phyloP scores from a whole-genome alignment of 2,329 filamentous ascomycete genomes.

The Neonectria sp. region DNA sequence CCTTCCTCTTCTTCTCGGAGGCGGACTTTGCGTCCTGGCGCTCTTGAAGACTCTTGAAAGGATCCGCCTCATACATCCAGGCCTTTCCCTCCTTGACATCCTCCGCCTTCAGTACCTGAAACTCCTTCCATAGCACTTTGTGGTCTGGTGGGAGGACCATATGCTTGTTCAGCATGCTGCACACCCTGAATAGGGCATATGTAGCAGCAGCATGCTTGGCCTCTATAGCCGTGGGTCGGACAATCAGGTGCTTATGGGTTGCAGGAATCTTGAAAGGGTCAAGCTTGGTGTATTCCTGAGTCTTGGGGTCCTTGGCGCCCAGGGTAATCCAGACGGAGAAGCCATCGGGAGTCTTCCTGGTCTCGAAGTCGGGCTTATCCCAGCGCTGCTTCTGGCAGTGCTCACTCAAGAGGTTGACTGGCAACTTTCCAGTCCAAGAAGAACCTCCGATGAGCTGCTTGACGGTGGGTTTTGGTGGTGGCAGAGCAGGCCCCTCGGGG shows the following conservation, averaged over 20 bases:
- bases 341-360: conserved; percentile 80
- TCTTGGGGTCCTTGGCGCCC: conserved; percentile 83
- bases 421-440: conserved; percentile 97
- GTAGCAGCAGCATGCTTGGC: conserved; percentile 94
- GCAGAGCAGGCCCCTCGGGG: conserved; percentile 54
- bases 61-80: conserved; percentile 97
- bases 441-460: conserved; percentile 92
- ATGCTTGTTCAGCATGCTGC: conserved; percentile 95
- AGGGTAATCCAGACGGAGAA: conserved; percentile 88
- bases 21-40: conserved; percentile 83
- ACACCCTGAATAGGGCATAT: conserved; percentile 91
- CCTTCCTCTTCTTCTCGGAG: conserved; percentile 84
- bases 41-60: conserved; percentile 86
- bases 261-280: conserved; percentile 87
- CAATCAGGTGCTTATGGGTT: conserved; percentile 81
- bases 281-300: conserved; percentile 80
- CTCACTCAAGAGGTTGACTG: conserved; percentile 93
- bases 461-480: conserved; percentile 72
- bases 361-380: conserved; percentile 93
- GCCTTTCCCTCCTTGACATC: conserved; percentile 83
- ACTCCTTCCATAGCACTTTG: conserved; percentile 92
- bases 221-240: conserved; percentile 86
- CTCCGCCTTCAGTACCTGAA: conserved; percentile 84
- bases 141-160: conserved; percentile 95
- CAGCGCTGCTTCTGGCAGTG: conserved; percentile 97